Base-by-base conservation (phyloP, 176 grass and related monocot species). In the Avena sativa region DNA sequence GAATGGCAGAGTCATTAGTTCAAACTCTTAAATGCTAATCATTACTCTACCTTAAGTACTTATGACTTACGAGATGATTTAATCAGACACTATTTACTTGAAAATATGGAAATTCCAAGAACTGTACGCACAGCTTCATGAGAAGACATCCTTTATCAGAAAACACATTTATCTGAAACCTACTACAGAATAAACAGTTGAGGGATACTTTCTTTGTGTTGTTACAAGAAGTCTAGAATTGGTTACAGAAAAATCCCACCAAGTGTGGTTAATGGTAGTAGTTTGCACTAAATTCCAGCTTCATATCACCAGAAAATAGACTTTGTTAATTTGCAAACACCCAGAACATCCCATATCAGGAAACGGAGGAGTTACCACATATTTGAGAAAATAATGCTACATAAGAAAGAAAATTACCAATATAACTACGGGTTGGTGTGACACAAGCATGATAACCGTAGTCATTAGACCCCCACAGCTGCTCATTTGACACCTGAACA, bases 371-470 rank as follows among this genome's bases (percentile, higher is more conserved):
- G 56, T 23, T 50, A 81, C 57, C 32, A 9, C 5, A 52, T 74
- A 12, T 32, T 77, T 10, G 23, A 52, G 52, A 56, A 84, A 68
- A 62, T 12, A 81, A 3, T 25, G 23, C 4, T 85, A 9, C 43
- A 25, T 74, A 72, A 52, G 32, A 80, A 85, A 62, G 8, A 88
- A 87, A 46, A 51, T 36, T 82, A 98, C 96, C 93, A 81, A 79
- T 81, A 88, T 96, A 96, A 91, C 76, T 96, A 79, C 83, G 85
- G 83, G 92, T 98, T 74, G 93, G 87, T 70, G 61, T 90, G 67
- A 92, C 85, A 87, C 96, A 98, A 71, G 87, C 65, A 87, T 86
- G 79, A 81, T 94, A 98, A 82, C 90, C 87, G 58, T 98, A 90
- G 48, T 80, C 82, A 86, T 81, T 79, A 52, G 96, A 95, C 80